Evolutionary conservation across 305 asterid genomes (phyloP).

Genomic region (Coffea humblotiana): DNA sequence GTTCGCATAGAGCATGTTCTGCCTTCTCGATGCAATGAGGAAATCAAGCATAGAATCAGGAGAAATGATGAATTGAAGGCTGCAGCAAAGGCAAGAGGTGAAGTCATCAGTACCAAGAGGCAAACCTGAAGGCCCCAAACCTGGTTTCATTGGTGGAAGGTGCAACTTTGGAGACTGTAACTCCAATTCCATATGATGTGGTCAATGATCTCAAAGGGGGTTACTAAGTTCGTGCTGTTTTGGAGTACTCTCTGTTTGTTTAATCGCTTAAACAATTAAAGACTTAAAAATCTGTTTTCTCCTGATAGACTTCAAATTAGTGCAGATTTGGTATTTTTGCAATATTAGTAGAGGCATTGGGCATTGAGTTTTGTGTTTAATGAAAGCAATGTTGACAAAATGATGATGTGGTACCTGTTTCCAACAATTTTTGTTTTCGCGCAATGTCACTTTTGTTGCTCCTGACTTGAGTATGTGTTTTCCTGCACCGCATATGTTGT

Average conservation of each 20-base stretch:
- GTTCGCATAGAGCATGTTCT: constrained; percentile 76
- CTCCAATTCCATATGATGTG: constrained; percentile 85
- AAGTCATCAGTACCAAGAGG: constrained; percentile 72
- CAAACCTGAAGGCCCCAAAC: constrained; percentile 76
- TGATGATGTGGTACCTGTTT: neutral
- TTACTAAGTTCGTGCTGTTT: constrained; percentile 30
- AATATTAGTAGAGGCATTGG: neutral
- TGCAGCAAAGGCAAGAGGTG: constrained; percentile 73
- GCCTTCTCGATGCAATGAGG: constrained; percentile 70
- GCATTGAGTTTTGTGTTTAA: neutral
- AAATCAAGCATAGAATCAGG: constrained; percentile 47
- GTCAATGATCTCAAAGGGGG: constrained; percentile 91
- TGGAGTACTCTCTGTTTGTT: neutral
- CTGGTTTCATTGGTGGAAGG: constrained; percentile 88
- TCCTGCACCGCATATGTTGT: neutral
- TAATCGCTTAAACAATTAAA: constrained; percentile 4
- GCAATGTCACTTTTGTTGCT: neutral
- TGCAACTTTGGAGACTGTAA: constrained; percentile 65
- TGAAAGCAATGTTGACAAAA: neutral
- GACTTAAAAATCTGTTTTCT: neutral
- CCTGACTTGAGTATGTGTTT: neutral
- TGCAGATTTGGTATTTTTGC: too few relatives aligned
- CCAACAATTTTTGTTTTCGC: neutral
- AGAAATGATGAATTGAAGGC: constrained; percentile 64
- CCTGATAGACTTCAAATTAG: neutral